These are phyloP conservation scores for Pelagomonas calceolata DNA, from an alignment of 108 stramenopile species.

Conservation along the genomic window DNA sequence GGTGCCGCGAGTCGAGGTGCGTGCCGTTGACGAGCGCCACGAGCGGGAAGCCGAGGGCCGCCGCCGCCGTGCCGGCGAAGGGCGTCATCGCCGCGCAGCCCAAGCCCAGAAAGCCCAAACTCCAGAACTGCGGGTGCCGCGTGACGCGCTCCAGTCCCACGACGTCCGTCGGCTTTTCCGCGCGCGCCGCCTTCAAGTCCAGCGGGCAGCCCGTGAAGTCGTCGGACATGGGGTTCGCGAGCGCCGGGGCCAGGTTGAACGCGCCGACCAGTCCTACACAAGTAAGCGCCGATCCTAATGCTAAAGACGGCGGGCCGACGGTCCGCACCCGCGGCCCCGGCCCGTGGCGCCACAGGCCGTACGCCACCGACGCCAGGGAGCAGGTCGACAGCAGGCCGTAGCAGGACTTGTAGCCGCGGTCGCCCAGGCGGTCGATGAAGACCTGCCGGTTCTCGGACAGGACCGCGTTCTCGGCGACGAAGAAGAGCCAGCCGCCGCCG, in stretches of 20 bases:
- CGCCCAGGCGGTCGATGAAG: slow-evolving; percentile 34
- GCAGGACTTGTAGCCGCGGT: neutral
- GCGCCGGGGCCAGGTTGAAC: slow-evolving; percentile 58
- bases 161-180: slow-evolving; percentile 6
- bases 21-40: slow-evolving; percentile 66
- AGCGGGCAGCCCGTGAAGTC: slow-evolving; percentile 57
- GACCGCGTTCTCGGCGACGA: slow-evolving; percentile 51
- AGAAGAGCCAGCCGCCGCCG: slow-evolving; percentile 6
- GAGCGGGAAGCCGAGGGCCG: slow-evolving; percentile 56
- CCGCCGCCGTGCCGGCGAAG: slow-evolving; percentile 42
- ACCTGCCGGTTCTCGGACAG: slow-evolving; percentile 73
- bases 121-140: slow-evolving; percentile 77
- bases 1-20: slow-evolving; percentile 65
- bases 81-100: slow-evolving; percentile 53
- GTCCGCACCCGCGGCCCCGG: neutral
- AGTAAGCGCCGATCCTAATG: neutral
- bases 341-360: neutral
- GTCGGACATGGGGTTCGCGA: slow-evolving; percentile 56
- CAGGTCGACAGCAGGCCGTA: neutral
- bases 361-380: neutral
- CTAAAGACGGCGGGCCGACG: slow-evolving; percentile 37
- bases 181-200: slow-evolving; percentile 48
- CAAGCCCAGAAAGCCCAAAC: slow-evolving; percentile 53
- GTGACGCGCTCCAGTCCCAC: slow-evolving; percentile 64
- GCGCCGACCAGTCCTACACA: slow-evolving; percentile 45